Conservation (phyloP, 371 early-diverging fungal genomes). For the Dinochytrium kinnereticum region DNA sequence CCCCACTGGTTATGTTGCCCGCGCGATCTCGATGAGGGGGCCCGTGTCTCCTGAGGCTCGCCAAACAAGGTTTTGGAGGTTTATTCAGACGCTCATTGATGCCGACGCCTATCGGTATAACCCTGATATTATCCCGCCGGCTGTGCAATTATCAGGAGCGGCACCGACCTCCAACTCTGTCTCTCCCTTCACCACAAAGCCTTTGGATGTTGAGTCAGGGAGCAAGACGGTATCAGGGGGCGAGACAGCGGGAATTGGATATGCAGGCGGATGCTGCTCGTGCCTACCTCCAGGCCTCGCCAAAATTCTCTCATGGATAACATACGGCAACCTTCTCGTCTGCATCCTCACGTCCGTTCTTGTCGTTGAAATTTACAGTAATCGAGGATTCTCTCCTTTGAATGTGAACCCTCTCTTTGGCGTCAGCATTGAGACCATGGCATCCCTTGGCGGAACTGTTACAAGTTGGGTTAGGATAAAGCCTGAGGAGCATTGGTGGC, state of each 20-base stretch:
- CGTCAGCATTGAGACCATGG: constrained; percentile 1
- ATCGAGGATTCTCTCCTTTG: constrained; percentile 7
- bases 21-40: neutral
- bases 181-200: neutral
- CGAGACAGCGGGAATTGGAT: neutral
- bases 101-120: constrained; percentile 2
- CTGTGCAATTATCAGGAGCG: neutral
- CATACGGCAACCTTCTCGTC: neutral
- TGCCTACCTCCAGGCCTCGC: neutral
- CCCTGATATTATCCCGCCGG: neutral
- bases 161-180: neutral
- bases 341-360: constrained; percentile 6
- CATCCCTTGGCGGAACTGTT: neutral
- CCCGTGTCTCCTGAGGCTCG: neutral
- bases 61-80: neutral
- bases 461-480: neutral
- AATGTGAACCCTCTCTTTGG: constrained; percentile 8
- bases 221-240: neutral
- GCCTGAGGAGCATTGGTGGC: neutral
- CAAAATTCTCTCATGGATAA: neutral
- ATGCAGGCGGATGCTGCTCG: neutral
- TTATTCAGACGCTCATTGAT: neutral
- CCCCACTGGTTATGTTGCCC: neutral
- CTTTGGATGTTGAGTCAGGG: neutral
- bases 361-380: neutral